A percentile compares a stretch with the other conserved stretches of the same genome.
phyloP scores from a whole-genome alignment of 78 protist species.

The Monosiga brevicollis region DNA sequence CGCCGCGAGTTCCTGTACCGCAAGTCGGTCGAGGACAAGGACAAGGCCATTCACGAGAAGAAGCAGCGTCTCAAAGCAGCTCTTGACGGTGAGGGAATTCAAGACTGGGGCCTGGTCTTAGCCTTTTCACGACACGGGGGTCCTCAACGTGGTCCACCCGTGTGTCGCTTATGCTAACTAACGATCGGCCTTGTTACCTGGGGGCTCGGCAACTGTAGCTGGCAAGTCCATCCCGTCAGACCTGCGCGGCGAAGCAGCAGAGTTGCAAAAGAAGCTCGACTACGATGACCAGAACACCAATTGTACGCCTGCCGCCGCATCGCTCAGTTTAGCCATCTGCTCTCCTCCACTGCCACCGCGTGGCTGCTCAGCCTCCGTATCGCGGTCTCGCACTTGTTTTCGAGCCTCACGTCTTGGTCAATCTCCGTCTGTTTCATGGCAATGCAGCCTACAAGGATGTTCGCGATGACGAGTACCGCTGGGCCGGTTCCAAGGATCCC shows the following conservation, averaged over 20 bases:
- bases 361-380: background rate
- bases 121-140: background rate
- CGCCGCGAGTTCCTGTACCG: conserved; percentile 81
- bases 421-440: background rate
- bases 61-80: conserved; percentile 50
- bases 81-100: background rate
- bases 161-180: background rate
- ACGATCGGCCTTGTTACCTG: background rate
- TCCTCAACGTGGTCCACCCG: background rate
- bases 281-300: conserved; percentile 31
- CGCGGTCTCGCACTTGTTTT: background rate
- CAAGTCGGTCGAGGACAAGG: conserved; percentile 67
- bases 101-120: background rate
- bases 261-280: conserved; percentile 32
- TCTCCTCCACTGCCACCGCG: background rate
- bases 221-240: conserved; percentile 81
- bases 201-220: no score
- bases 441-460: background rate
- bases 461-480: conserved; percentile 96
- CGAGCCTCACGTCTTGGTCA: background rate
- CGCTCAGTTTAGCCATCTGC: background rate
- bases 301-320: background rate
- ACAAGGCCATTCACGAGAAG: conserved; percentile 43
- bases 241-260: conserved; percentile 43
- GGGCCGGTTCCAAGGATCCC: conserved; percentile 92